Evolutionary conservation across 1,139 yeast species (phyloP).

Genomic region (Blastobotrys persicus): DNA sequence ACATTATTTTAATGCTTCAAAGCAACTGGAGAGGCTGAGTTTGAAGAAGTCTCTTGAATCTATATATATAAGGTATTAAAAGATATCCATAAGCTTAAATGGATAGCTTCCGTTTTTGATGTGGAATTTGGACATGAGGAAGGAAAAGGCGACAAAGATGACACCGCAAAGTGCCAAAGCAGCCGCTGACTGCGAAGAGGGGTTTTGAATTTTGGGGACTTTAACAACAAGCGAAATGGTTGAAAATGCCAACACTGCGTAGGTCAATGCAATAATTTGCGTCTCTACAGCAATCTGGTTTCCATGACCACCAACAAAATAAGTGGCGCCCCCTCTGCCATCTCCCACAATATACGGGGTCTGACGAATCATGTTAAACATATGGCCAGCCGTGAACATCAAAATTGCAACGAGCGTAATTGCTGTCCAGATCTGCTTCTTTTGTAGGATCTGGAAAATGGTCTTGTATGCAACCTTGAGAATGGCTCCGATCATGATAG

Average conservation of each 20-base stretch:
- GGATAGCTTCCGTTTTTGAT: constrained; percentile 61
- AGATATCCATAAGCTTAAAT: constrained; percentile 41
- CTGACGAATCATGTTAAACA: constrained; percentile 85
- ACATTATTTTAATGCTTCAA: too few relatives aligned
- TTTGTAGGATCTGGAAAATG: constrained; percentile 36
- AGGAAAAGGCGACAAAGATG: constrained; percentile 49
- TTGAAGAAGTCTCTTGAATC: background rate
- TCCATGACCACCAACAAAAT: constrained; percentile 68
- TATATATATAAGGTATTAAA: constrained; percentile 16
- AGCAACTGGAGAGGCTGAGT: too few relatives aligned
- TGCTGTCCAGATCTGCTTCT: constrained; percentile 65
- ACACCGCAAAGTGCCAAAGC: constrained; percentile 43
- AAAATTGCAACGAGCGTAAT: constrained; percentile 58
- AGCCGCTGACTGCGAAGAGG: constrained; percentile 47
- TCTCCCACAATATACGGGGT: constrained; percentile 65
- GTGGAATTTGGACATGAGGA: constrained; percentile 50
- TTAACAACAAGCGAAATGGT: constrained; percentile 48
- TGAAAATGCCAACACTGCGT: constrained; percentile 41
- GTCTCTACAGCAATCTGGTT: constrained; percentile 65
- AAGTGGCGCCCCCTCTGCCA: constrained; percentile 55
- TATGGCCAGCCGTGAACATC: constrained; percentile 82
- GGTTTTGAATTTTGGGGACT: constrained; percentile 47
- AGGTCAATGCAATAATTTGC: constrained; percentile 45
- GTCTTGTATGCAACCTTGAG: constrained; percentile 35
- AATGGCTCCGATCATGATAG: constrained; percentile 33